phyloP scores from a whole-genome alignment of 2,329 filamentous ascomycete species.

The Hypoxylon sp. region DNA sequence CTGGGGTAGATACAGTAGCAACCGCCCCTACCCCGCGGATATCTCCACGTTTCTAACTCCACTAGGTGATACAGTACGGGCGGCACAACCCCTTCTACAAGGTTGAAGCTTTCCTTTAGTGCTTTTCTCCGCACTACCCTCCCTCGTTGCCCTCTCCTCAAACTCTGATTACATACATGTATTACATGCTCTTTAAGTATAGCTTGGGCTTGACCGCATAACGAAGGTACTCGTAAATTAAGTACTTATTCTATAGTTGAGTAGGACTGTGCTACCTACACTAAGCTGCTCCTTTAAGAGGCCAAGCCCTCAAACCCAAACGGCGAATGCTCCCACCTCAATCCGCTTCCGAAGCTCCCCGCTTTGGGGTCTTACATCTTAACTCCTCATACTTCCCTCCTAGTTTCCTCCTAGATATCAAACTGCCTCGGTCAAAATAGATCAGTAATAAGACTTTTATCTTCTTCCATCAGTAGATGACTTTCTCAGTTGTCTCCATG shows the following conservation, averaged over 20 bases:
- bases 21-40: slow-evolving; percentile 16
- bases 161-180: neutral
- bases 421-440: slow-evolving; percentile 19
- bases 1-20: slow-evolving; percentile 3
- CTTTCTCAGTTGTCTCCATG: slow-evolving; percentile 18
- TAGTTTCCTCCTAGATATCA: neutral
- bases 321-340: slow-evolving; percentile 18
- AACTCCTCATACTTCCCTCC: slow-evolving; percentile 29
- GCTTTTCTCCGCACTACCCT: slow-evolving; percentile 23
- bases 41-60: neutral
- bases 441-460: slow-evolving; percentile 21
- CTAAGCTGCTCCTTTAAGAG: neutral
- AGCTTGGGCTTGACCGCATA: neutral
- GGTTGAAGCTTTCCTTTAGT: slow-evolving; percentile 13
- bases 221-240: neutral
- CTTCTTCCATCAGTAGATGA: slow-evolving; percentile 24
- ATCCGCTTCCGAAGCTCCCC: slow-evolving; percentile 40
- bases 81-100: slow-evolving; percentile 1
- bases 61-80: slow-evolving; percentile 14
- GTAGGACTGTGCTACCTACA: slow-evolving; percentile 9
- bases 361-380: slow-evolving; percentile 26
- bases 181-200: neutral
- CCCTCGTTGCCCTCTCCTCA: slow-evolving; percentile 9
- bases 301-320: slow-evolving; percentile 15
- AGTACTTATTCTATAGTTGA: slow-evolving; percentile 6